Percentiles rank a stretch among this genome's conserved stretches.
Conservation (phyloP, 192 early-diverging fungal species). For the Paraglomus brasilianum region DNA sequence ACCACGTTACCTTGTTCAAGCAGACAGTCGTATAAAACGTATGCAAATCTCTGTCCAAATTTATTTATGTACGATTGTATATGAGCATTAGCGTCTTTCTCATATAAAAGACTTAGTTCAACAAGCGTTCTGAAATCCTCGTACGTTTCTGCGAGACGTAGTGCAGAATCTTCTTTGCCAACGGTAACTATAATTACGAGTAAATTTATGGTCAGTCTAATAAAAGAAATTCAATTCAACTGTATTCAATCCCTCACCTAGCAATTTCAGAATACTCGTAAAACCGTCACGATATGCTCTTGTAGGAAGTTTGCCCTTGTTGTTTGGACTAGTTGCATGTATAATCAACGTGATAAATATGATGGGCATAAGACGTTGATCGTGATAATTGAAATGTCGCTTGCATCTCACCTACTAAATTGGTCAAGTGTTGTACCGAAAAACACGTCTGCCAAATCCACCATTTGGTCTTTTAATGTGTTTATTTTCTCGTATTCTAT, state of each 20-base stretch:
- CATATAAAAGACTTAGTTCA: conserved; percentile 3
- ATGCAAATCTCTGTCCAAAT: conserved; percentile 30
- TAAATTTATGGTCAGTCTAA: too few species aligned
- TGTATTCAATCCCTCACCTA: background rate
- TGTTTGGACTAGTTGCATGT: too few species aligned
- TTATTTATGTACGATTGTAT: conserved; percentile 19
- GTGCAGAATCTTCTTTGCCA: conserved; percentile 14
- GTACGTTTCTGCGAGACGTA: conserved; percentile 20
- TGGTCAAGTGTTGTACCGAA: background rate
- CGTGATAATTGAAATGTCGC: too few species aligned
- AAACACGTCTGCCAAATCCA: conserved; percentile 23
- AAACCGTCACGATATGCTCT: too few species aligned
- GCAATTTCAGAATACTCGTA: conserved; percentile 4
- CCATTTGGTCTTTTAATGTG: conserved; percentile 25
- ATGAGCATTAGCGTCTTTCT: background rate
- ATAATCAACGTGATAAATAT: too few species aligned
- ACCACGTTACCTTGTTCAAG: conserved; percentile 24
- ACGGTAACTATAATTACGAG: conserved; percentile 1
- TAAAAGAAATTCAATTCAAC: too few species aligned
- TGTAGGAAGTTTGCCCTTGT: too few species aligned
- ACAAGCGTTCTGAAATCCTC: conserved; percentile 26
- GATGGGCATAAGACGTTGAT: too few species aligned
- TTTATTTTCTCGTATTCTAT: background rate
- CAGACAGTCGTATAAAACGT: conserved; percentile 26
- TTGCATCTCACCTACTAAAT: conserved; percentile 5